Evolutionary conservation across 2,329 filamentous ascomycete genomes (phyloP), one percentile per base, ranked within the genome.

Genomic region (Cladosporium sphaerospermum): DNA sequence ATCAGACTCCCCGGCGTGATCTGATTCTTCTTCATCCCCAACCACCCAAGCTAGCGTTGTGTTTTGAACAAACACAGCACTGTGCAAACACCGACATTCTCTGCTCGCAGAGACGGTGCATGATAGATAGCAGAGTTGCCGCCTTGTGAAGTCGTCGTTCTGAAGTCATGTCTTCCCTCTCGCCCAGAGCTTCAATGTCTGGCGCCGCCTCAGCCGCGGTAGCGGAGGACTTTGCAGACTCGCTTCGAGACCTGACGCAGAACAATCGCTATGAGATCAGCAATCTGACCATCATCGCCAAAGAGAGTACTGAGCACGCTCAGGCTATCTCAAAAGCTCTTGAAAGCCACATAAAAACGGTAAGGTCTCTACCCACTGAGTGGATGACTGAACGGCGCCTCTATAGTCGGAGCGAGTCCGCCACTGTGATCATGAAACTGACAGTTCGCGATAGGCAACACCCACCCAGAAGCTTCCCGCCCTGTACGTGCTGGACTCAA

Each of bases 401-500:
- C 23, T 5, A 28, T 28, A 28, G 23, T 28, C 10, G 32, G 28
- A 14, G 23, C 23, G 23, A 28, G 2, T 28, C 23, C 23, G 4
- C 23, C 23, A 28, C 23, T 28, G 23, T 31, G 16, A 51, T 9
- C 33, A 37, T 46, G 47, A 40, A 23, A 31, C 46, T 50, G 13
- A 18, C 45, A 23, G 23, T 7, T 28, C 16, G 23, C 34, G 10
- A 19, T 33, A 99, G 93, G 89, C 87, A 52, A 82, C 89, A 43
- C 90, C 93, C 37, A 80, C 83, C 56, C 91, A 90, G 70, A 99
- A 97, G 67, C 77, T 99, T 2, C 91, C 93, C 14, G 89, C 93
- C n/a, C 79, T 99, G 28, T 99, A 97, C 73, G 89, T 99, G 60
- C 85, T 99, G 66, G 93, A 99, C 73, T 97, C 92, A 13, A 92